Evolutionary conservation across 106 monocot genomes (phyloP).

Genomic region (Allium sativum): DNA sequence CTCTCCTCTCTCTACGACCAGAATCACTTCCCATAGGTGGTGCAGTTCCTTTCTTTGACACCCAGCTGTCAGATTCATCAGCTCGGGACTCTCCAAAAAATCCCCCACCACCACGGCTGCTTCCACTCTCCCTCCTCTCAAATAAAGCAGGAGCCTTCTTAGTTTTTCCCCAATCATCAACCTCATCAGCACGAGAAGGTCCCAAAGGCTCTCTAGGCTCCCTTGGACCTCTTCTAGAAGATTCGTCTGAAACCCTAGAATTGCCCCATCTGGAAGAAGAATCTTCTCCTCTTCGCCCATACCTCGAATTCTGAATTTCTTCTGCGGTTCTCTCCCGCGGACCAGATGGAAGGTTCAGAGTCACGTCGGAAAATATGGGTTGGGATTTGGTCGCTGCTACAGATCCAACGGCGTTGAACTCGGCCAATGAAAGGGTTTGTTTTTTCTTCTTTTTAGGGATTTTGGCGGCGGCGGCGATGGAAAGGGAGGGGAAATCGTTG

Average conservation of each 20-base stretch:
- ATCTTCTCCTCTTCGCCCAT: slow-evolving; percentile 7
- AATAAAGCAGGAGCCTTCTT: slow-evolving; percentile 30
- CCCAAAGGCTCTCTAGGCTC: slow-evolving; percentile 25
- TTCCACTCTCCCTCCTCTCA: slow-evolving; percentile 25
- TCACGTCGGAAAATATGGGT: slow-evolving; percentile 25
- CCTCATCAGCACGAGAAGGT: slow-evolving; percentile 77
- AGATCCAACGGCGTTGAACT: slow-evolving; percentile 37
- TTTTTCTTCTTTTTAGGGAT: slow-evolving; percentile 54
- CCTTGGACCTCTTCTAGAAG: slow-evolving; percentile 18
- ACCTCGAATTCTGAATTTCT: slow-evolving; percentile 60
- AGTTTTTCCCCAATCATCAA: slow-evolving; percentile 72
- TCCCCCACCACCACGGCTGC: slow-evolving; percentile 13
- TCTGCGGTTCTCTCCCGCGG: slow-evolving; percentile 84
- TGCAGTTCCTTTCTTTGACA: slow-evolving; percentile 37
- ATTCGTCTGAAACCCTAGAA: slow-evolving; percentile 38
- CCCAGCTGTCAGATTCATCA: slow-evolving; percentile 68
- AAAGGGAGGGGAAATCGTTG: slow-evolving; percentile 74
- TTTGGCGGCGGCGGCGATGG: slow-evolving; percentile 53
- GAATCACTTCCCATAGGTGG: slow-evolving; percentile 21
- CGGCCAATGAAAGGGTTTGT: slow-evolving; percentile 62
- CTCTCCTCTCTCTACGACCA: slow-evolving; percentile 34
- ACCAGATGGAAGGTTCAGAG: slow-evolving; percentile 59
- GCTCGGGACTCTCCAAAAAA: slow-evolving; percentile 45
- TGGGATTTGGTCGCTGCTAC: slow-evolving; percentile 19
- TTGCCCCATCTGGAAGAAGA: neutral